These are phyloP conservation scores for Euryodendron excelsum DNA, from an alignment of 148 eudicot species.

Conservation along the genomic window DNA sequence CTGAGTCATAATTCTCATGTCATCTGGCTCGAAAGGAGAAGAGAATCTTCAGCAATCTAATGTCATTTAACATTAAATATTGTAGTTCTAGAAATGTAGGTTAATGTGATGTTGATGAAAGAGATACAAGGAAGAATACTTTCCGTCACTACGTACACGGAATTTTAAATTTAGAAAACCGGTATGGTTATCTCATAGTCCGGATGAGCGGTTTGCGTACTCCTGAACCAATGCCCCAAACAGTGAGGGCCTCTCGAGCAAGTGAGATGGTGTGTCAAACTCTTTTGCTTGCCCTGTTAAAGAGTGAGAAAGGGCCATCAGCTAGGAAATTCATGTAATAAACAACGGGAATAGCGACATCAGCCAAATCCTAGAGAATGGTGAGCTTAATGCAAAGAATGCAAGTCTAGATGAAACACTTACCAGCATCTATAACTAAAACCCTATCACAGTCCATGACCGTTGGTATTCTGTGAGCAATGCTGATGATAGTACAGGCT, in stretches of 20 bases:
- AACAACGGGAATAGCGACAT: no score
- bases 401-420: not conserved
- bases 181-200: conserved; percentile 28
- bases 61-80: no score
- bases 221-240: conserved; percentile 94
- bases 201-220: conserved; percentile 77
- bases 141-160: no score
- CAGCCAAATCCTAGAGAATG: not conserved
- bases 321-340: not conserved
- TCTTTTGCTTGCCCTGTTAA: conserved; percentile 74
- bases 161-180: no score
- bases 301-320: conserved; percentile 8
- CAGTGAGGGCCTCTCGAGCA: conserved; percentile 75
- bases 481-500: conserved; percentile 84
- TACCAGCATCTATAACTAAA: conserved; percentile 88
- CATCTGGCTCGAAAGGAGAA: no score
- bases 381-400: not conserved
- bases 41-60: no score
- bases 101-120: no score
- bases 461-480: conserved; percentile 96
- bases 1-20: no score
- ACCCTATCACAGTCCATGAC: conserved; percentile 97
- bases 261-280: conserved; percentile 64
- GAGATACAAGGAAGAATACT: no score
- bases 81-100: no score